phyloP scores from a whole-genome alignment of 2,329 filamentous ascomycete genomes.

The Pseudogymnoascus sp. region DNA sequence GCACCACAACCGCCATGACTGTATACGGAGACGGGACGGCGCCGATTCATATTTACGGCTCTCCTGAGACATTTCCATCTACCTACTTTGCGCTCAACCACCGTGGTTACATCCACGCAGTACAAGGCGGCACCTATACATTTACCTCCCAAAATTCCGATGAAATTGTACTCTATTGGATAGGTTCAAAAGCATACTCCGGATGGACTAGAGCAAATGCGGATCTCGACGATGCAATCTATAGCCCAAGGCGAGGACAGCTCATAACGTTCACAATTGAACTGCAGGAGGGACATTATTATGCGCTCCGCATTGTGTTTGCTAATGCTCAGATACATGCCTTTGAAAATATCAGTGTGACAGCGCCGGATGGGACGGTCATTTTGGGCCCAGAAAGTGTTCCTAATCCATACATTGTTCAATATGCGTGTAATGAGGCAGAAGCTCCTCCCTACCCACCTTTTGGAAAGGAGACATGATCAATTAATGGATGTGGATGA shows the following conservation, averaged over 20 bases:
- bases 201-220: slow-evolving; percentile 20
- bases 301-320: slow-evolving; percentile 3
- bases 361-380: slow-evolving; percentile 6
- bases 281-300: neutral
- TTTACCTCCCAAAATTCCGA: slow-evolving; percentile 20
- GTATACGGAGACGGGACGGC: neutral
- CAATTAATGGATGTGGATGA: no score
- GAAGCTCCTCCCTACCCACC: slow-evolving; percentile 1
- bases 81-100: slow-evolving; percentile 17
- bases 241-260: neutral
- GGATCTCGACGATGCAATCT: neutral
- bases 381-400: neutral
- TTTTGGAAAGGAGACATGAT: slow-evolving; percentile 8
- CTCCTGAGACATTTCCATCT: neutral
- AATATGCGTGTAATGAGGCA: slow-evolving; percentile 7
- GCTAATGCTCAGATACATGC: neutral
- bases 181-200: slow-evolving; percentile 19
- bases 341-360: neutral
- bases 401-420: slow-evolving; percentile 1
- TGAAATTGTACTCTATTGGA: slow-evolving; percentile 22
- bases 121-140: slow-evolving; percentile 20
- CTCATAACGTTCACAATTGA: slow-evolving; percentile 1
- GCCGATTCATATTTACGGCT: slow-evolving; percentile 5
- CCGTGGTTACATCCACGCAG: slow-evolving; percentile 17
- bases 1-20: neutral